Evolutionary conservation across 129 eudicot species (phyloP).

Genomic region (Erigeron canadensis): DNA sequence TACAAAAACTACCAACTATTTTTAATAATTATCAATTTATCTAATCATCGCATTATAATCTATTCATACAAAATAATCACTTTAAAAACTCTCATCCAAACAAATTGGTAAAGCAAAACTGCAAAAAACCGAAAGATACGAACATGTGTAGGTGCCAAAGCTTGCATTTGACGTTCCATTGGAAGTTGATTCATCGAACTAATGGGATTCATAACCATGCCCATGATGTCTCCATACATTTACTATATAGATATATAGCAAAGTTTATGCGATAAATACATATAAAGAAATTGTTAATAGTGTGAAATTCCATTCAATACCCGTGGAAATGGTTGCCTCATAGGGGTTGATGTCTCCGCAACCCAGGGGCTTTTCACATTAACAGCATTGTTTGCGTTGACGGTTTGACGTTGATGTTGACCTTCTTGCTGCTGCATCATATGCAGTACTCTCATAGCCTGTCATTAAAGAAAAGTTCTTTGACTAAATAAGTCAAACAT

Average conservation of each 20-base stretch:
- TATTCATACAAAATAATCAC: no score
- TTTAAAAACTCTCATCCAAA: slow-evolving; percentile 8
- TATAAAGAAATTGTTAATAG: neutral
- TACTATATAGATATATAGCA: slow-evolving; percentile 27
- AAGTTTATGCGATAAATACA: slow-evolving; percentile 6
- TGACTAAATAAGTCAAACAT: slow-evolving; percentile 30
- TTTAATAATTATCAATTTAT: no score
- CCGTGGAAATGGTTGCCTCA: slow-evolving; percentile 42
- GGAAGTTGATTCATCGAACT: slow-evolving; percentile 22
- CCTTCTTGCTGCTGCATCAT: slow-evolving; percentile 42
- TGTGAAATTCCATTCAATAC: slow-evolving; percentile 20
- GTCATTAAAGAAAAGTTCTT: slow-evolving; percentile 8
- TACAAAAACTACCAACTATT: no score
- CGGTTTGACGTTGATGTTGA: slow-evolving; percentile 30
- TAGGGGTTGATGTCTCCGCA: slow-evolving; percentile 26
- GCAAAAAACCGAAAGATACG: slow-evolving; percentile 29
- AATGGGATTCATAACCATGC: slow-evolving; percentile 29
- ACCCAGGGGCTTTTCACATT: slow-evolving; percentile 53
- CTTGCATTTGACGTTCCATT: slow-evolving; percentile 40
- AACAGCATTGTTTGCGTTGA: slow-evolving; percentile 27
- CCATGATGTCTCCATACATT: slow-evolving; percentile 31
- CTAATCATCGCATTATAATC: no score
- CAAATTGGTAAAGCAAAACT: neutral
- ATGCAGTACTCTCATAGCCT: slow-evolving; percentile 33
- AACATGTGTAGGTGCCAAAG: slow-evolving; percentile 35